These are phyloP conservation scores for Oidiodendron maius DNA, from an alignment of 495 filamentous ascomycete species.

Conservation along the genomic window DNA sequence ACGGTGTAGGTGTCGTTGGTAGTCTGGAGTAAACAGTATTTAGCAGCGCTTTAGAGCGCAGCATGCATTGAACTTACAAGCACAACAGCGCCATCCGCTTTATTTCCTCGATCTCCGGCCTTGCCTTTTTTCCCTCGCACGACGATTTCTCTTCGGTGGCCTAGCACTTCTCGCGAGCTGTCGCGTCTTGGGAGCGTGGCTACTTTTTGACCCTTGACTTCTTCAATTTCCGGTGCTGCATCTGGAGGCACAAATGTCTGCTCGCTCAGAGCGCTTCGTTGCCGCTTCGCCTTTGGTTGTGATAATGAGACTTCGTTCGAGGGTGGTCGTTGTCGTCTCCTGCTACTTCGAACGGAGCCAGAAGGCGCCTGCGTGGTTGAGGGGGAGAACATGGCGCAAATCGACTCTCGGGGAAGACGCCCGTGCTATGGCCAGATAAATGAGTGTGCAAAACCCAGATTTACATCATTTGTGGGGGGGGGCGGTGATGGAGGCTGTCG, in stretches of 20 bases:
- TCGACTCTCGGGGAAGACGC: background rate
- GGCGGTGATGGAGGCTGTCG: too few species aligned
- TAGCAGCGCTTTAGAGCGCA: background rate
- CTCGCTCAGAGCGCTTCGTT: conserved; percentile 55
- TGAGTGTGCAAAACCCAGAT: too few species aligned
- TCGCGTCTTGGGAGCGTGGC: conserved; percentile 36
- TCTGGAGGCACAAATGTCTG: conserved; percentile 44
- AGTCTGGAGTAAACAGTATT: conserved; percentile 46
- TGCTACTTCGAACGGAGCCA: conserved; percentile 48
- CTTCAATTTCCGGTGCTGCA: conserved; percentile 37
- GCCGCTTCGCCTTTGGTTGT: conserved; percentile 66
- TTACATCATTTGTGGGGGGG: too few species aligned
- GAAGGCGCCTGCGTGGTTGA: conserved; percentile 22
- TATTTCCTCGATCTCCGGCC: conserved; percentile 43
- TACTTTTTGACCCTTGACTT: conserved; percentile 40
- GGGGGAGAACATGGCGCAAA: conserved; percentile 21
- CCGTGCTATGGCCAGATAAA: too few species aligned
- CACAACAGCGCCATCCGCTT: conserved; percentile 55
- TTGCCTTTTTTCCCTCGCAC: conserved; percentile 56
- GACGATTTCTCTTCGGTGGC: conserved; percentile 44
- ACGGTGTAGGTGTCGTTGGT: conserved; percentile 84
- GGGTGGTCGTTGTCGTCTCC: conserved; percentile 58
- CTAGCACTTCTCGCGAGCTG: conserved; percentile 33
- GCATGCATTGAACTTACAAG: conserved; percentile 45
- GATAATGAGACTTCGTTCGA: conserved; percentile 58